Evolutionary conservation across 2,329 filamentous ascomycete genomes (phyloP), one percentile per base, ranked within the genome.

Genomic region (Exophiala sp.): DNA sequence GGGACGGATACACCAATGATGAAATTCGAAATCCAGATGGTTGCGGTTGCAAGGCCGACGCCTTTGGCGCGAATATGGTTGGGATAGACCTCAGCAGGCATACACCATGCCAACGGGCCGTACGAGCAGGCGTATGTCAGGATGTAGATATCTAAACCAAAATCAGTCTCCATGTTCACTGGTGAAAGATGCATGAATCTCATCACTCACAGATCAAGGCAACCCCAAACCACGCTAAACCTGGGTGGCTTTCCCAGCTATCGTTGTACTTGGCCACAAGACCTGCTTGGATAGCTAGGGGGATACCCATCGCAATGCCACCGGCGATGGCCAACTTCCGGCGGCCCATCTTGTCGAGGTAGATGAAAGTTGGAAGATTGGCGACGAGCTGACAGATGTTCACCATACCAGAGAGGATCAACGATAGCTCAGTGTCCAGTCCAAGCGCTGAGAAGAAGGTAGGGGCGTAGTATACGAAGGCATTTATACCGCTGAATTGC

Each of bases 211-310:
- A 40, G 8, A 40, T 71, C 60, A 84, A 79, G 0, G 78, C 78
- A 1, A 84, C 77, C 14, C 73, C 75, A n/a, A 71, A 69, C 80
- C 80, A 83, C 6, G 81, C 82, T 52, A 77, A 73, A 0, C 72
- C 66, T 2, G 71, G 66, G 62, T 84, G 78, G 2, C n/a, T 12
- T 0, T 72, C 63, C 80, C 80, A 83, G 55, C 78, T 68, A 11
- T 73, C 61, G 7, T 72, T 73, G 63, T 73, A 85, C 9, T 74
- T 69, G 1, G 78, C 80, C 88, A 85, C 29, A 12, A 57, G 9
- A 66, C 82, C 86, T 20, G 85, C 78, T 1, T 89, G 79, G 2
- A 86, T 85, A 24, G 87, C 76, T 63, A 88, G 88, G 21, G 85
- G 76, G 2, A 83, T 78, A 14, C 84, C 68, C 75, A 78, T 78